Conservation (phyloP, 2,329 filamentous ascomycete species). For the Curvularia spicifera region DNA sequence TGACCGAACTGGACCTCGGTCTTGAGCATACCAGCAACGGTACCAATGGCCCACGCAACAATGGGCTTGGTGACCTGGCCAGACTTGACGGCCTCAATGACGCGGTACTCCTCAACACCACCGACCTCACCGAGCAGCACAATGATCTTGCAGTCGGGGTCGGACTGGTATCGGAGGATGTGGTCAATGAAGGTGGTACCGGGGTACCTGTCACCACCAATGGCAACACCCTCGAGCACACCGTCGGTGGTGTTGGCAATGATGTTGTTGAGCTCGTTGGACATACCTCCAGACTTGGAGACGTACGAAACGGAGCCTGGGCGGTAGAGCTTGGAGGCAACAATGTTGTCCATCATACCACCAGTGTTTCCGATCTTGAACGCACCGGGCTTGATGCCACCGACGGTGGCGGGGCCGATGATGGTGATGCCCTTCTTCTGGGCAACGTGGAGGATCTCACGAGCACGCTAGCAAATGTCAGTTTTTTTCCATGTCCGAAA, state of each 20-base stretch:
- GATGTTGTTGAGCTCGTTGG: conserved; percentile 99
- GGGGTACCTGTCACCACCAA: conserved; percentile 98
- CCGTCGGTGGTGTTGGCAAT: conserved; percentile 94
- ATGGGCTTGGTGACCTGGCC: conserved; percentile 97
- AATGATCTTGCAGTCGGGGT: conserved; percentile 97
- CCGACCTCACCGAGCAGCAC: conserved; percentile 96
- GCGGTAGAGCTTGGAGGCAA: conserved; percentile 99
- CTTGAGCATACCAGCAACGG: conserved; percentile 99
- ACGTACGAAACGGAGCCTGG: conserved; percentile 98
- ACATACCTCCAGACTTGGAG: conserved; percentile 99
- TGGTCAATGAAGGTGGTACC: conserved; percentile 99
- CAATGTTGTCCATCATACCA: conserved; percentile 99
- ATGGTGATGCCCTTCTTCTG: conserved; percentile 99
- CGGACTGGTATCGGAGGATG: conserved; percentile 92
- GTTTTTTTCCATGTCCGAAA: background rate
- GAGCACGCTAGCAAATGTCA: conserved; percentile 71
- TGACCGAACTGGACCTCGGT: conserved; percentile 99
- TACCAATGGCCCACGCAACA: conserved; percentile 98
- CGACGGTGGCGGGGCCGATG: conserved; percentile 96
- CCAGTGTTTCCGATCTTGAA: conserved; percentile 99
- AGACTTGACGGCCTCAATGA: conserved; percentile 96
- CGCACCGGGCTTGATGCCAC: conserved; percentile 98
- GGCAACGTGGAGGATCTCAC: conserved; percentile 95
- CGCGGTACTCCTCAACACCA: conserved; percentile 99
- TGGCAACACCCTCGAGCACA: conserved; percentile 98